phyloP scores from a whole-genome alignment of 2,329 filamentous ascomycete species.

The Diaporthe sp. region DNA sequence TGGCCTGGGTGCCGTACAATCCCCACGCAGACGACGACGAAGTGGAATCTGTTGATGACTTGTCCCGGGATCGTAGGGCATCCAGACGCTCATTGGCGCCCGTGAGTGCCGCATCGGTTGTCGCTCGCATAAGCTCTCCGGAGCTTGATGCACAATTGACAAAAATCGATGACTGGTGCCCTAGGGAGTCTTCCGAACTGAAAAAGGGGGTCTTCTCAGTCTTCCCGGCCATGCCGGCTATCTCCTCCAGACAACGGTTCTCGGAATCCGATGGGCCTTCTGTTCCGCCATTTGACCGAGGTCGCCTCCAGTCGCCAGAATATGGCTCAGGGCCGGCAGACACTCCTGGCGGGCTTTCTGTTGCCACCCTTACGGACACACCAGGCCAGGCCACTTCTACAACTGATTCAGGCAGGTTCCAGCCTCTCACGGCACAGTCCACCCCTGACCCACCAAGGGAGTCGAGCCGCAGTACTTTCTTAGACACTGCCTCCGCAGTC shows the following conservation, averaged over 20 bases:
- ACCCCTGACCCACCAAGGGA: not conserved
- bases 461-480: not conserved
- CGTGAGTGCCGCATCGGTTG: not conserved
- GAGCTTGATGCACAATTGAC: not conserved
- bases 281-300: not conserved
- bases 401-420: not conserved
- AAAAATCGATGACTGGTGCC: not conserved
- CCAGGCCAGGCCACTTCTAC: not conserved
- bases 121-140: not conserved
- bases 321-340: not conserved
- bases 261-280: not conserved
- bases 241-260: too few species aligned
- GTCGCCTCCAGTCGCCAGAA: not conserved
- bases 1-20: constrained; percentile 41
- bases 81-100: constrained; percentile 8
- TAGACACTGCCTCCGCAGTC: not conserved
- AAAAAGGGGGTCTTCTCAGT: not conserved
- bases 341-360: not conserved
- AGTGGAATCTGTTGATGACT: not conserved
- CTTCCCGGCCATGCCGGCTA: not conserved
- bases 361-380: not conserved
- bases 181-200: not conserved
- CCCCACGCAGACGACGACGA: not conserved
- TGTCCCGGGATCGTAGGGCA: not conserved
- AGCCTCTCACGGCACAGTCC: not conserved